Conservation (phyloP, 495 filamentous ascomycete species). For the Penicillium angulare region DNA sequence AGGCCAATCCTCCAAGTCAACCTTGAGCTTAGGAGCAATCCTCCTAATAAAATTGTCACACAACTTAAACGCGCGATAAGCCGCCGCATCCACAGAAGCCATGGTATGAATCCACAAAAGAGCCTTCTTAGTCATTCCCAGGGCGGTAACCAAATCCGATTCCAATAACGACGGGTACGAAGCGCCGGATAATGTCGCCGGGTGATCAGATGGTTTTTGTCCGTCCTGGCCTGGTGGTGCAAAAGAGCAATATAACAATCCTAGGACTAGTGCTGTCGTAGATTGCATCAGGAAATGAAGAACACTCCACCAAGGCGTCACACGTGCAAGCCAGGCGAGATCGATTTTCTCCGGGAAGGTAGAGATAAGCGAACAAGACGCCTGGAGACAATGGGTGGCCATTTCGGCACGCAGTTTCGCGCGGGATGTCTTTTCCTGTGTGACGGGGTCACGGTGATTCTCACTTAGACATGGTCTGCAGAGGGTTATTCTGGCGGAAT, state of each 20-base stretch:
- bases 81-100: conserved; percentile 40
- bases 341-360: neutral
- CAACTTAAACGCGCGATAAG: conserved; percentile 50
- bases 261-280: neutral
- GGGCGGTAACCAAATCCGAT: conserved; percentile 24
- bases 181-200: neutral
- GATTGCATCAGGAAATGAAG: conserved; percentile 3
- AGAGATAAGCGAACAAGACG: neutral
- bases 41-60: conserved; percentile 28
- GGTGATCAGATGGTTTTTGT: neutral
- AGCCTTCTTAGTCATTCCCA: conserved; percentile 47
- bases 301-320: neutral
- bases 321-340: neutral
- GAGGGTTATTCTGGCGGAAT: neutral
- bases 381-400: neutral
- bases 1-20: conserved; percentile 35
- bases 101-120: conserved; percentile 49
- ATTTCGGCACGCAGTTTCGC: neutral
- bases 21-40: conserved; percentile 23
- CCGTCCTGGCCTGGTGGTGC: neutral
- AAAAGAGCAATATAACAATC: neutral
- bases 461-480: neutral
- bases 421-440: neutral
- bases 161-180: conserved; percentile 2
- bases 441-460: neutral